Conservation (phyloP, 345 rosid genomes). For the Carallia brachiata region DNA sequence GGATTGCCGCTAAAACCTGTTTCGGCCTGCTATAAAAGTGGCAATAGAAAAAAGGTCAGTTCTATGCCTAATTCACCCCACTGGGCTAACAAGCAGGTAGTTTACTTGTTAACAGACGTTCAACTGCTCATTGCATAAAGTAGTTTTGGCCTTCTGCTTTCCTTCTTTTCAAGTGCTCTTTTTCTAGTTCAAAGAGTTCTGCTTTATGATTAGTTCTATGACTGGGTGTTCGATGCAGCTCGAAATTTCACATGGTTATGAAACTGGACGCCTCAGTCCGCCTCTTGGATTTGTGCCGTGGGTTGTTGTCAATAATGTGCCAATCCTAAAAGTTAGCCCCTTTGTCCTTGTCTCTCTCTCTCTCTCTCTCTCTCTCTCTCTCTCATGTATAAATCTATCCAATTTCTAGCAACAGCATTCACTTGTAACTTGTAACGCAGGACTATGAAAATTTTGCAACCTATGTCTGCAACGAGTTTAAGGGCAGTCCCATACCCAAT, state of each 20-base stretch:
- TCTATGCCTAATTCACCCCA: not conserved
- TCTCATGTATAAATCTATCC: too few species aligned
- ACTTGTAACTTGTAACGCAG: slow-evolving; percentile 22
- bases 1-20: slow-evolving; percentile 30
- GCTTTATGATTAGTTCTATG: not conserved
- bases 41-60: slow-evolving; percentile 35
- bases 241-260: slow-evolving; percentile 16
- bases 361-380: not conserved
- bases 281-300: slow-evolving; percentile 38
- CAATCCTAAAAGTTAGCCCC: slow-evolving; percentile 30
- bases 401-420: not conserved
- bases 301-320: slow-evolving; percentile 36
- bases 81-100: too few species aligned
- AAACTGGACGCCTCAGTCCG: slow-evolving; percentile 37
- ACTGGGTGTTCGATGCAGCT: slow-evolving; percentile 32
- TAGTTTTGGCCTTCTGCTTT: too few species aligned
- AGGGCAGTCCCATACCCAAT: slow-evolving; percentile 25
- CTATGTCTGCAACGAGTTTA: slow-evolving; percentile 39
- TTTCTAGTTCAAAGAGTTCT: too few species aligned
- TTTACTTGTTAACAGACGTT: too few species aligned
- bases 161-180: not conserved
- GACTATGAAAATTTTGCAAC: slow-evolving; percentile 30
- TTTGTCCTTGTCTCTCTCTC: not conserved
- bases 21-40: slow-evolving; percentile 25
- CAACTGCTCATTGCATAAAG: too few species aligned